A percentile compares a stretch with the other conserved stretches of the same genome.
phyloP scores from a whole-genome alignment of 1,284 basidiomycete species.

The Ganoderma boninense region DNA sequence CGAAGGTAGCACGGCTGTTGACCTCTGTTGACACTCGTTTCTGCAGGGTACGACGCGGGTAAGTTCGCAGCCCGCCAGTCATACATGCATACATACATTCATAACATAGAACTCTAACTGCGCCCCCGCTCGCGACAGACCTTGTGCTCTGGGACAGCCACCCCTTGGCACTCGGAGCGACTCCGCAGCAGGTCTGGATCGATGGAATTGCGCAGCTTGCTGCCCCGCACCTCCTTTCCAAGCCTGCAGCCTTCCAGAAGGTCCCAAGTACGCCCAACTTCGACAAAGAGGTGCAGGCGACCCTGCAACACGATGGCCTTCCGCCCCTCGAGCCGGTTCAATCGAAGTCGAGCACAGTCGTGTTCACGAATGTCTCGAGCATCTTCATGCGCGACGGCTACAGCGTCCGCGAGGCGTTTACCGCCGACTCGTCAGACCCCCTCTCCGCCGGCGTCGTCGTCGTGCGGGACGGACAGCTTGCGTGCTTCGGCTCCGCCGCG shows the following conservation, averaged over 20 bases:
- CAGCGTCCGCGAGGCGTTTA: slow-evolving; percentile 31
- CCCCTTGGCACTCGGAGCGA: slow-evolving; percentile 76
- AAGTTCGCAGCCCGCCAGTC: slow-evolving; percentile 8
- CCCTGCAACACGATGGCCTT: slow-evolving; percentile 71
- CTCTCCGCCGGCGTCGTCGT: slow-evolving; percentile 42
- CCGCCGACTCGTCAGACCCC: slow-evolving; percentile 19
- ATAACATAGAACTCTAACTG: too few relatives aligned
- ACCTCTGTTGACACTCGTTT: background rate
- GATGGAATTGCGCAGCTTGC: slow-evolving; percentile 73
- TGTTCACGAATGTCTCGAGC: slow-evolving; percentile 67
- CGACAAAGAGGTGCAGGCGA: slow-evolving; percentile 58
- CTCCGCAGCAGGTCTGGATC: slow-evolving; percentile 78
- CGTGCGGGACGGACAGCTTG: slow-evolving; percentile 41
- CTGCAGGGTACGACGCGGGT: slow-evolving; percentile 58
- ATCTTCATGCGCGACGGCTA: slow-evolving; percentile 45
- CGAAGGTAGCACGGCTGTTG: background rate
- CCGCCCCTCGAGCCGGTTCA: slow-evolving; percentile 61
- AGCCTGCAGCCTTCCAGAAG: slow-evolving; percentile 56
- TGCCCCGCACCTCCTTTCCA: slow-evolving; percentile 50
- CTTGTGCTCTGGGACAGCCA: slow-evolving; percentile 79
- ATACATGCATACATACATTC: background rate
- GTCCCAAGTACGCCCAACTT: slow-evolving; percentile 68
- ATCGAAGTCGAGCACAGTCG: slow-evolving; percentile 48
- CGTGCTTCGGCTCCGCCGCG: slow-evolving; percentile 26
- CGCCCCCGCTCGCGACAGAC: slow-evolving; percentile 44